Base-by-base conservation (phyloP, 805 yeast species). In the Candida lessepsii region DNA sequence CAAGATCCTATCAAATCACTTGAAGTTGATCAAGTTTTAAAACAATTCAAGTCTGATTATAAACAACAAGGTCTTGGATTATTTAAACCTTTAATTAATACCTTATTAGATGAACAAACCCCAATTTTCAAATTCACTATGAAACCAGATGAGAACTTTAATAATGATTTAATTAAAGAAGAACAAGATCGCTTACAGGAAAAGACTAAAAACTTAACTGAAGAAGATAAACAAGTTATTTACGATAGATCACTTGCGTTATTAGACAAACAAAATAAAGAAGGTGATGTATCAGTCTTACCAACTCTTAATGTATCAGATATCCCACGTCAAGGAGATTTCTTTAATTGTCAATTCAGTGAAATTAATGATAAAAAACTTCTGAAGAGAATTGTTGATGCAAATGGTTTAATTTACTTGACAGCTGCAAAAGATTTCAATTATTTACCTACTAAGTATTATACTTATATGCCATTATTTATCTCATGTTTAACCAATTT, bases 361-460 rank as follows among this genome's bases (percentile, higher is more conserved):
- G 50, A 56, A 8, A 45, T 71, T 7, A 56, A 56, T 14, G 48
- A 52, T n/a, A 65, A 71, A 2, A 53, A 50, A 27, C 42, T 64
- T 47, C 67, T 70, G 49, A 71, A 72, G 51, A 67, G 86, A 47
- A 57, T 75, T n/a, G 78, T 82, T 1, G 82, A 78, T 45, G 80
- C 95, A 1, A 87, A 87, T 55, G 97, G 96, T 1, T 65, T 93
- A 33, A 75, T 90, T 0, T 93, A 91, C 56, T 70, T 83, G 45
- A 73, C 83, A 32, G 82, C 86, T n/a, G 61, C 80, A 26, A 82
- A 83, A 45, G 71, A 80, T 29, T 58, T 91, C 20, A 63, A 76
- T 7, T 57, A 65, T 16, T 55, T 91, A 5, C 91, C 95, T 9
- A 48, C 63, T 2, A 78, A 79, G 5, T 67, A 86, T 34, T 73